Evolutionary conservation across 2,329 filamentous ascomycete species (phyloP), one percentile per base, ranked within the genome.

Genomic region (Aspergillus flavus): DNA sequence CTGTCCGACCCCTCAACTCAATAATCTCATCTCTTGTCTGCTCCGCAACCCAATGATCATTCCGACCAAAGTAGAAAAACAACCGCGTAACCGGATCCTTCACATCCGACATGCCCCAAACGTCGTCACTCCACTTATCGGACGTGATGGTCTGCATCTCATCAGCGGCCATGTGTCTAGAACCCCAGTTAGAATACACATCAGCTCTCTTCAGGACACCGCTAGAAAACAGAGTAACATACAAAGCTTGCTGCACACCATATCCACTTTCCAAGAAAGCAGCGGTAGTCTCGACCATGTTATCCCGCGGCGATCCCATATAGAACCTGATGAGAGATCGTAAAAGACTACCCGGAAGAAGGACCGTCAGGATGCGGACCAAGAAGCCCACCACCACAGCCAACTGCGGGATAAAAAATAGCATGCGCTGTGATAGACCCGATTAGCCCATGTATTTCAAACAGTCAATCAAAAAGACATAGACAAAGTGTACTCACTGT

Each of bases 31-130:
- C 84, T 41, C 86, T 78, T 34, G 86, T 87, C 68, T 79, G 76
- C 65, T 86, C 80, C 1, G 86, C 85, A 30, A 89, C 84, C 87
- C 87, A 89, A 69, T 87, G 85, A 70, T 89, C 87, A 55, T 84
- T 76, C 41, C 82, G 76, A 1, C 84, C 86, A 72, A 87, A 89
- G 67, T 87, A 83, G 69, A 89, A 87, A 58, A 83, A 82, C 48
- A 89, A 65, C 57, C 80, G 81, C 3, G 82, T 76, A 2, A 80
- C 73, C 9, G 78, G 71, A 53, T 78, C 71, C 1, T 66, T 57
- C 0, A 64, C 67, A 28, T 61, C 60, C 1, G 77, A 75, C 23
- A 81, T 79, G 1, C 86, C 86, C 87, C 87, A 89, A 46, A 89
- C 77, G 62, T 87, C 84, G 61, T 83, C 81, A 23, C 81, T 81